A percentile compares a stretch with the other conserved stretches of the same genome.
phyloP scores from a whole-genome alignment of 345 rosid genomes.

The Salix dunnii region DNA sequence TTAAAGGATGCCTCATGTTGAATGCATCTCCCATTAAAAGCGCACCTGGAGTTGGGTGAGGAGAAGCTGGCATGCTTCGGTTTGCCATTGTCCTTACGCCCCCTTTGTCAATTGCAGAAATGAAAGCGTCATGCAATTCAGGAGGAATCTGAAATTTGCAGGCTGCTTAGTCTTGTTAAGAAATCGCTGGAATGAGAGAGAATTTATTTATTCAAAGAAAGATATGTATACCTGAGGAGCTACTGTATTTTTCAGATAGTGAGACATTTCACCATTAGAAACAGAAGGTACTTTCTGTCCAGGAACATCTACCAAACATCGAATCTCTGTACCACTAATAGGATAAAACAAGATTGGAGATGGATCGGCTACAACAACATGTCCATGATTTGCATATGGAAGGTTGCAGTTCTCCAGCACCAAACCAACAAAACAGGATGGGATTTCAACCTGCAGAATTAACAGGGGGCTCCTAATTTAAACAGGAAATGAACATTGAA shows the following conservation, averaged over 20 bases:
- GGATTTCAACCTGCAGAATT: neutral
- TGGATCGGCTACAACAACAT: neutral
- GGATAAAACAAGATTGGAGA: conserved; percentile 2
- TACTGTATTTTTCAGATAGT: neutral
- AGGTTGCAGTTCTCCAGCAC: neutral
- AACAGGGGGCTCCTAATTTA: neutral
- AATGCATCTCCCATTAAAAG: conserved; percentile 6
- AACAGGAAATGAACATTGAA: neutral
- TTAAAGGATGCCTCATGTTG: conserved; percentile 10
- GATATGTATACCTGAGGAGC: neutral
- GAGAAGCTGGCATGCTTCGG: neutral
- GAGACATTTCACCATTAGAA: neutral
- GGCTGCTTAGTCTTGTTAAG: neutral
- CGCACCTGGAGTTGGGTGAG: neutral
- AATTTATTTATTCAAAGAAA: neutral
- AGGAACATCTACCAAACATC: neutral
- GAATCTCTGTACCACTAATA: neutral
- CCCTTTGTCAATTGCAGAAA: neutral
- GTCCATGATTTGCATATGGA: neutral
- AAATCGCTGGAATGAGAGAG: neutral
- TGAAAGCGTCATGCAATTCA: neutral
- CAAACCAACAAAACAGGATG: neutral
- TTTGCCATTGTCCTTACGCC: neutral
- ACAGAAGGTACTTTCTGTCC: neutral
- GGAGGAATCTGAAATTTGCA: neutral